Percentiles rank a stretch among this genome's conserved stretches.
phyloP scores from a whole-genome alignment of 176 grass and related monocot genomes.

The Musa beccarii region DNA sequence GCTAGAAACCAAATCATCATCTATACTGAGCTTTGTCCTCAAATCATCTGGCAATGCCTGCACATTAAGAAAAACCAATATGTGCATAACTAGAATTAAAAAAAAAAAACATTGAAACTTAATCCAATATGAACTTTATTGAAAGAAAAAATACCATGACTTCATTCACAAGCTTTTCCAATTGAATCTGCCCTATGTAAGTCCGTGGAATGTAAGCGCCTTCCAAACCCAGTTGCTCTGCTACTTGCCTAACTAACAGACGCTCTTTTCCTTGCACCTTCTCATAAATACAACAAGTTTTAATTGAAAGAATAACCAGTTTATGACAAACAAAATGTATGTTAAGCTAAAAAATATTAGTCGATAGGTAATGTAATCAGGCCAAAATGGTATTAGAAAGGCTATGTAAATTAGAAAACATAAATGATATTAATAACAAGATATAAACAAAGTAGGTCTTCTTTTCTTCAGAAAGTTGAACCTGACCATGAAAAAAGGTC shows the following conservation, averaged over 20 bases:
- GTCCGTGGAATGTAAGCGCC: conserved; percentile 82
- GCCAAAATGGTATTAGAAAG: neutral
- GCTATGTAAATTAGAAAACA: neutral
- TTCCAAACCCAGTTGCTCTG: conserved; percentile 75
- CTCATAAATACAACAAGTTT: conserved; percentile 17
- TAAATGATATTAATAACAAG: neutral
- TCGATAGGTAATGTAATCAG: neutral
- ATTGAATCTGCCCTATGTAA: conserved; percentile 97
- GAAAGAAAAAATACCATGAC: conserved; percentile 65
- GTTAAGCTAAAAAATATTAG: neutral
- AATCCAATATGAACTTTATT: neutral
- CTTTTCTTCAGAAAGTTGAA: no score
- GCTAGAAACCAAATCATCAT: conserved; percentile 78
- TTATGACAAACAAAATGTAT: neutral
- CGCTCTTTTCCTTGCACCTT: conserved; percentile 96
- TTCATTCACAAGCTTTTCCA: conserved; percentile 95
- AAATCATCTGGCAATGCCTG: conserved; percentile 97
- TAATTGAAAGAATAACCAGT: neutral
- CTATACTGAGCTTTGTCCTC: conserved; percentile 88
- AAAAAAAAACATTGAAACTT: neutral
- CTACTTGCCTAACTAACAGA: conserved; percentile 56
- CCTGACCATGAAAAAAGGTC: no score
- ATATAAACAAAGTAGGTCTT: neutral
- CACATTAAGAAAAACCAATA: conserved; percentile 17
- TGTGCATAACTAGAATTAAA: conserved; percentile 3